Evolutionary conservation across 2,329 filamentous ascomycete species (phyloP).

Genomic region (Microdochium paspali): DNA sequence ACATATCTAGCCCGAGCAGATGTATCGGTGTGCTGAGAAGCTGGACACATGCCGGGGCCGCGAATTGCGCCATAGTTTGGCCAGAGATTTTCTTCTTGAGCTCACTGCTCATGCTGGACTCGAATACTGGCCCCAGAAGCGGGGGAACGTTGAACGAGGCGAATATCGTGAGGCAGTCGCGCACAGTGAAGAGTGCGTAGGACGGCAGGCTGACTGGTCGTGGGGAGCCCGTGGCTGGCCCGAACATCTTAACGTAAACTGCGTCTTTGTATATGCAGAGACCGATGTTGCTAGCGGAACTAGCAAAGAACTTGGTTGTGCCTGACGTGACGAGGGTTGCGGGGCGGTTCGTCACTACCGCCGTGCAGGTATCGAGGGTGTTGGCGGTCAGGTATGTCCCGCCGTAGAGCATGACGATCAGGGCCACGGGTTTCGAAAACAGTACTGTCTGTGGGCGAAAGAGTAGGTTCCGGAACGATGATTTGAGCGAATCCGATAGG

Average conservation of each 20-base stretch:
- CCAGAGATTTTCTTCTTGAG: slow-evolving; percentile 40
- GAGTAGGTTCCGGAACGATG: slow-evolving; percentile 47
- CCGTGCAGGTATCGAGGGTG: slow-evolving; percentile 68
- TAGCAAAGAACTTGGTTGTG: slow-evolving; percentile 70
- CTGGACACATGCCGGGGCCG: slow-evolving; percentile 71
- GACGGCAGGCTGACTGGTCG: slow-evolving; percentile 58
- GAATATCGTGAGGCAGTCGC: slow-evolving; percentile 85
- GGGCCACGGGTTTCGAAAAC: slow-evolving; percentile 55
- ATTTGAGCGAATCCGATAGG: slow-evolving; percentile 48
- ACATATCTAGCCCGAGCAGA: slow-evolving; percentile 75
- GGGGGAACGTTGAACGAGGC: slow-evolving; percentile 86
- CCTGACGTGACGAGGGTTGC: slow-evolving; percentile 62
- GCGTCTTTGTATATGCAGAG: slow-evolving; percentile 87
- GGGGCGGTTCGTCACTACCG: slow-evolving; percentile 49
- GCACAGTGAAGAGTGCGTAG: slow-evolving; percentile 69
- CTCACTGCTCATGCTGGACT: slow-evolving; percentile 41
- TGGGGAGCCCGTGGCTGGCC: slow-evolving; percentile 41
- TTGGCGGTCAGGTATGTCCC: slow-evolving; percentile 89
- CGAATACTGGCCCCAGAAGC: slow-evolving; percentile 61
- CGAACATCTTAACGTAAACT: slow-evolving; percentile 76
- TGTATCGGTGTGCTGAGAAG: slow-evolving; percentile 75
- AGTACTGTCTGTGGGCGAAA: slow-evolving; percentile 52
- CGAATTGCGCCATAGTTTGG: slow-evolving; percentile 66
- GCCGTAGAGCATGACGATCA: slow-evolving; percentile 70
- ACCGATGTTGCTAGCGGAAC: slow-evolving; percentile 72